Conservation (phyloP, 2,329 filamentous ascomycete genomes). For the Didymella keratinophila region DNA sequence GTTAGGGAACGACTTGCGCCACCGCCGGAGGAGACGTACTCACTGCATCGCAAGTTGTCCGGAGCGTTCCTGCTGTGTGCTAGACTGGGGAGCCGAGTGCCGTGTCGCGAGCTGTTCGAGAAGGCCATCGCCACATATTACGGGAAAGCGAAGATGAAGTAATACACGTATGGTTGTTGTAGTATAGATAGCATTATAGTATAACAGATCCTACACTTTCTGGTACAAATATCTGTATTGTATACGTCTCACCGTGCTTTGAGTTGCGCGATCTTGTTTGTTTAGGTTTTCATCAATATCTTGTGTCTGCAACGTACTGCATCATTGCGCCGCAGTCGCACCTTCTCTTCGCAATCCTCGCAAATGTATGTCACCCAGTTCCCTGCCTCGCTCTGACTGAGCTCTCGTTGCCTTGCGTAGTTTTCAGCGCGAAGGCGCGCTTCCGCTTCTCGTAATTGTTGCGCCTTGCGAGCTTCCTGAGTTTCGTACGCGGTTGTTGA, state of each 20-base stretch:
- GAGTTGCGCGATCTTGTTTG: slow-evolving; percentile 32
- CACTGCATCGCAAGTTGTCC: slow-evolving; percentile 90
- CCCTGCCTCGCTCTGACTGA: background rate
- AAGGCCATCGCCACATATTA: slow-evolving; percentile 56
- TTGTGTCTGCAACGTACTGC: slow-evolving; percentile 20
- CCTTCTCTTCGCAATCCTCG: background rate
- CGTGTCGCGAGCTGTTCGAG: slow-evolving; percentile 81
- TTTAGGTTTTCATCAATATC: slow-evolving; percentile 24
- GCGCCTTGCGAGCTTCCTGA: background rate
- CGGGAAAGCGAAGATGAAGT: slow-evolving; percentile 28
- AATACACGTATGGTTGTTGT: background rate
- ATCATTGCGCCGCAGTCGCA: background rate
- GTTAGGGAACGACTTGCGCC: slow-evolving; percentile 85
- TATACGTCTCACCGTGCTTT: slow-evolving; percentile 19
- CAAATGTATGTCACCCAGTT: background rate
- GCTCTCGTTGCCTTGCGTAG: background rate
- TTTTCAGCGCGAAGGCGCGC: background rate
- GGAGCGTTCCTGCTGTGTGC: slow-evolving; percentile 95
- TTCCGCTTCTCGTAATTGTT: background rate
- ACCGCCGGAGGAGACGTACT: slow-evolving; percentile 97
- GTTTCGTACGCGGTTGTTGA: background rate
- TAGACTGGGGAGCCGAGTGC: slow-evolving; percentile 80
- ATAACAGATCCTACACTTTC: background rate
- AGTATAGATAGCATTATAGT: slow-evolving; percentile 3
- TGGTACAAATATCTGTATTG: background rate